A percentile compares a stretch with the other conserved stretches of the same genome.
phyloP scores from a whole-genome alignment of 2,329 filamentous ascomycete genomes.

The Dothistroma septosporum region DNA sequence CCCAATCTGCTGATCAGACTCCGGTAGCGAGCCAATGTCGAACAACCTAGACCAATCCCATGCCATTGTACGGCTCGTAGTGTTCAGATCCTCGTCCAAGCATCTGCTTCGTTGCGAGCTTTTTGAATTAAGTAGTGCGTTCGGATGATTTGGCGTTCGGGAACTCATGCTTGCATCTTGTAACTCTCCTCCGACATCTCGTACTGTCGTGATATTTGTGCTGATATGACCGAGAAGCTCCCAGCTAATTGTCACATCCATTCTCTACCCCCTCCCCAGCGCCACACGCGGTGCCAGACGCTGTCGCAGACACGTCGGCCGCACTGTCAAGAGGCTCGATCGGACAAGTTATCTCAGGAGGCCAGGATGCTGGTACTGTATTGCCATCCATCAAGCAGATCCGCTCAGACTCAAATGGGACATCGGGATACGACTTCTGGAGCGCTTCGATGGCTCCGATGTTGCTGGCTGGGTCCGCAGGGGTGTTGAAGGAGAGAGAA shows the following conservation, averaged over 20 bases:
- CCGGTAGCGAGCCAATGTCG: not conserved
- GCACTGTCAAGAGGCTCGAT: not conserved
- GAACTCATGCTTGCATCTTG: not conserved
- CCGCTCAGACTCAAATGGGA: not conserved
- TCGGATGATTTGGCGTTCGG: not conserved
- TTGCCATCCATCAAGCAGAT: not conserved
- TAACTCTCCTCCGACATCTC: not conserved
- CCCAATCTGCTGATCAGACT: not conserved
- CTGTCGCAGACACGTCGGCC: not conserved
- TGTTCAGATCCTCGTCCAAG: not conserved
- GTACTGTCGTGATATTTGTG: not conserved
- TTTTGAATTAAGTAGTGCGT: not conserved
- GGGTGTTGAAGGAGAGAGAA: not conserved
- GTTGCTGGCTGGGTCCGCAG: not conserved
- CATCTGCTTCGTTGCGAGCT: not conserved
- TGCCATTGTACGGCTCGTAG: not conserved
- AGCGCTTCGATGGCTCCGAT: not conserved
- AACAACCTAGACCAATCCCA: not conserved
- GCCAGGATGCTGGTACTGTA: not conserved
- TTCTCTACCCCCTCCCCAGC: no score
- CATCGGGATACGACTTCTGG: not conserved
- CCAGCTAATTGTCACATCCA: no score
- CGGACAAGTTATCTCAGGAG: not conserved
- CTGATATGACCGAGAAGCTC: no score
- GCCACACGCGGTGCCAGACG: not conserved